Evolutionary conservation across 139 green algal species (phyloP).

Genomic region (Gonium pectorale): DNA sequence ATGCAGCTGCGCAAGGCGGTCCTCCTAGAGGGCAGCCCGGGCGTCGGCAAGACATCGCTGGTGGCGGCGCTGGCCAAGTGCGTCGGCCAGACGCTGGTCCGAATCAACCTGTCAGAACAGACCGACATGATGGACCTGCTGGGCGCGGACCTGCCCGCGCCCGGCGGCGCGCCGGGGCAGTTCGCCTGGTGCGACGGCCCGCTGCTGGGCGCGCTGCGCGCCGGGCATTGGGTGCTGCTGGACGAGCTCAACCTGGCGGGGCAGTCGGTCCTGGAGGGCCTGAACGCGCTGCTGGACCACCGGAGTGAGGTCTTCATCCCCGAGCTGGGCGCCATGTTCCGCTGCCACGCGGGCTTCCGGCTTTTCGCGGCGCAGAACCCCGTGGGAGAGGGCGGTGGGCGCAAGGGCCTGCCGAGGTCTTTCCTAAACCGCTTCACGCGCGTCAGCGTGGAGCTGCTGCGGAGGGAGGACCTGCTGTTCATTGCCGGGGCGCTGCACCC

Average conservation of each 20-base stretch:
- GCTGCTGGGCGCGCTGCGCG: slow-evolving; percentile 90
- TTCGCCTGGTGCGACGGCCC: slow-evolving; percentile 96
- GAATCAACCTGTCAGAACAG: slow-evolving; percentile 98
- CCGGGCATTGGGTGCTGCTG: slow-evolving; percentile 96
- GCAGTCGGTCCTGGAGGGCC: slow-evolving; percentile 94
- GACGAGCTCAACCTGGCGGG: slow-evolving; percentile 98
- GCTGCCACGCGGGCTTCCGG: slow-evolving; percentile 83
- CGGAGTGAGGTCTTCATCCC: slow-evolving; percentile 94
- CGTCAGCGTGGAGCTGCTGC: slow-evolving; percentile 90
- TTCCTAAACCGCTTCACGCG: slow-evolving; percentile 98
- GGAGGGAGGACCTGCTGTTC: slow-evolving; percentile 78
- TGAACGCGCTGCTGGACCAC: slow-evolving; percentile 98
- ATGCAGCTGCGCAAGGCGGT: slow-evolving; percentile 89
- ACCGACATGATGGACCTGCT: slow-evolving; percentile 99
- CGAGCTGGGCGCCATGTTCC: slow-evolving; percentile 87
- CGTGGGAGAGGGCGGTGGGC: slow-evolving; percentile 90
- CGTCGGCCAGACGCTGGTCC: slow-evolving; percentile 74
- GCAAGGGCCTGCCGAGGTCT: slow-evolving; percentile 95
- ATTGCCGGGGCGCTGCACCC: slow-evolving; percentile 85
- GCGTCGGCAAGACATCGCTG: slow-evolving; percentile 97
- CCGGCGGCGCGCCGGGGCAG: slow-evolving; percentile 83
- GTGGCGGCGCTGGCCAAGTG: slow-evolving; percentile 86
- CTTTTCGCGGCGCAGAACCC: slow-evolving; percentile 95
- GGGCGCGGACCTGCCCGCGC: slow-evolving; percentile 93
- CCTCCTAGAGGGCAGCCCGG: slow-evolving; percentile 95